Evolutionary conservation across 345 rosid species (phyloP), one percentile per base, ranked within the genome.

Genomic region (Gynandropsis gynandra): DNA sequence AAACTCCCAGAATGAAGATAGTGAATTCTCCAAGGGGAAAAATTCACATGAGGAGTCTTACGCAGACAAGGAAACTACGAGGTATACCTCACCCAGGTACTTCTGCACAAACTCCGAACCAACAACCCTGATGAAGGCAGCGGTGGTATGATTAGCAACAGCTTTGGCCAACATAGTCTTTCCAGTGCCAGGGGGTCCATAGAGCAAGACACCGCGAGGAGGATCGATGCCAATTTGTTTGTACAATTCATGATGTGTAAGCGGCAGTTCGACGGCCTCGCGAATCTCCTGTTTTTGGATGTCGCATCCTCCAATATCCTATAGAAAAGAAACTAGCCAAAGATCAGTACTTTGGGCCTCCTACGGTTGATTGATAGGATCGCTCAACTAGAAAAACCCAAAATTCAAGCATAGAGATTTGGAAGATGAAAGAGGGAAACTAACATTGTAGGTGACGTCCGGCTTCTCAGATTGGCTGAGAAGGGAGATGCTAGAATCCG

Each of bases 271-370:
- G 50, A 90, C 98, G 4, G 98, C 98, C 74, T 90, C 98, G n/a
- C 98, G 92, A 66, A 90, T 90, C 64, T 92, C 98, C 76, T 92
- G 98, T 62, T 92, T 92, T 70, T 92, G 98, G 61, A 87, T 82
- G 68, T 90, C 98, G 16, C 98, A 90, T 47, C 98, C 98, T 68
- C 98, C 98, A 67, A 90, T 90, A 68, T 90, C 98, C 98, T 90
- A 45, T 40, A 52, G 16, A 61, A 7, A 49, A 43, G 35, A 47
- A 47, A 7, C 42, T 18, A 42, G 14, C 47, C n/a, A 42, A 13
- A 7, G 21, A 42, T 42, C 17, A 42, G 21, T 8, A 42, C 21
- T 8, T 13, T 8, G 8, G 4, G 15, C 8, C n/a, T 2, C 29
- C 29, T 24, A 24, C 4, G 29, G 29, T 2, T 24, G 29, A 24